Conservation (phyloP, 257 asterid species). For the Nicotiana otophora region DNA sequence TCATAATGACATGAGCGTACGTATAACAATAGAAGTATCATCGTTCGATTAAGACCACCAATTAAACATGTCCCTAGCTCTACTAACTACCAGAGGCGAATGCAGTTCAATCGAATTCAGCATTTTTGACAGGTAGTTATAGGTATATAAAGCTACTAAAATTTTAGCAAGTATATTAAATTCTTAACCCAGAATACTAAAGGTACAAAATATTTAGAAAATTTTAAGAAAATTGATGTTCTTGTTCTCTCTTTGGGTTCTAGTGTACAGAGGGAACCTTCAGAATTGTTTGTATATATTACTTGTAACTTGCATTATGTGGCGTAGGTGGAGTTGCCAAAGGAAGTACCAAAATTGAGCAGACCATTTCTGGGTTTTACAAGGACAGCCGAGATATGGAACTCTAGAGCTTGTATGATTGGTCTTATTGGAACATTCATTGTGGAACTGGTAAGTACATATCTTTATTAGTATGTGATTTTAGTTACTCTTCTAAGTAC, state of each 20-base stretch:
- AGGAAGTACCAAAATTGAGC: conserved; percentile 56
- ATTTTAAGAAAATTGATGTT: background rate
- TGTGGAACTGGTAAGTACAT: conserved; percentile 57
- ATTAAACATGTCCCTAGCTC: no score
- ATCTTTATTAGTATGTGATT: background rate
- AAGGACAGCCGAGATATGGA: conserved; percentile 80
- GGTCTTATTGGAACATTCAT: conserved; percentile 68
- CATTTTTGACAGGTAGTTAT: no score
- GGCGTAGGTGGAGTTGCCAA: conserved; percentile 66
- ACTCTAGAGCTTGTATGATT: conserved; percentile 86
- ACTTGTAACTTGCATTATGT: background rate
- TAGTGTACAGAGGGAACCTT: background rate
- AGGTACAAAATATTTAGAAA: no score
- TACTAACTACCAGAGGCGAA: no score
- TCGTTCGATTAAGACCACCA: no score
- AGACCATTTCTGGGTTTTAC: conserved; percentile 77
- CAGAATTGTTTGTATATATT: background rate
- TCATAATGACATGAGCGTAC: no score
- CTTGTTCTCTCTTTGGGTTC: background rate
- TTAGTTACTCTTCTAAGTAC: background rate
- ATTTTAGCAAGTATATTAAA: no score
- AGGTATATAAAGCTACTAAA: no score
- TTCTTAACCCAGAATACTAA: no score
- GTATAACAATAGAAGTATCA: no score
- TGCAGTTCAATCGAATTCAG: no score